These are phyloP conservation scores for Cicer pinnatifidum DNA, from an alignment of 306 rosid species.

Conservation along the genomic window DNA sequence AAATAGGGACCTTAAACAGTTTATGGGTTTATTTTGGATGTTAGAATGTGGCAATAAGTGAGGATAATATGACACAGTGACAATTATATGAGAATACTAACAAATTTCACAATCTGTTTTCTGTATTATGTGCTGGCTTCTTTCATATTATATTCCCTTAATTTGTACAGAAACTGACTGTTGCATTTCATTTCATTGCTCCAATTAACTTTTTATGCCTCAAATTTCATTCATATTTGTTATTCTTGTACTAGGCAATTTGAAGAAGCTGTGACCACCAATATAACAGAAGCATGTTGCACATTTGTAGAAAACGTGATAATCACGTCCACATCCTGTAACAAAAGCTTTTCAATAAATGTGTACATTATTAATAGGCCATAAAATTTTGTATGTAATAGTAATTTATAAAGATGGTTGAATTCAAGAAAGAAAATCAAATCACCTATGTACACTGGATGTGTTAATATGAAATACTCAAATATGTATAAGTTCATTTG, in stretches of 20 bases:
- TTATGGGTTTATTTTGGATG: background rate
- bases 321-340: too few species aligned
- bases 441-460: background rate
- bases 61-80: constrained; percentile 11
- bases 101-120: constrained; percentile 6
- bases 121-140: background rate
- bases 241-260: too few species aligned
- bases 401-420: background rate
- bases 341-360: too few species aligned
- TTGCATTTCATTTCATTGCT: background rate
- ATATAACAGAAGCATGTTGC: too few species aligned
- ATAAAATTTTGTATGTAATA: background rate
- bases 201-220: background rate
- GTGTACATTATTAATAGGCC: background rate
- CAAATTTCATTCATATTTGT: too few species aligned
- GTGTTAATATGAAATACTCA: background rate
- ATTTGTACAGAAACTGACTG: constrained; percentile 10
- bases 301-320: too few species aligned
- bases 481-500: too few species aligned
- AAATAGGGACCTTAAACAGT: background rate
- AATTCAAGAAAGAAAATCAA: background rate
- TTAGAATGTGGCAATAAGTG: background rate
- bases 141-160: constrained; percentile 11
- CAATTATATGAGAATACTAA: constrained; percentile 22
- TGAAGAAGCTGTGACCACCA: too few species aligned